Evolutionary conservation across 129 eudicot species (phyloP).

Genomic region (Scalesia atractyloides): DNA sequence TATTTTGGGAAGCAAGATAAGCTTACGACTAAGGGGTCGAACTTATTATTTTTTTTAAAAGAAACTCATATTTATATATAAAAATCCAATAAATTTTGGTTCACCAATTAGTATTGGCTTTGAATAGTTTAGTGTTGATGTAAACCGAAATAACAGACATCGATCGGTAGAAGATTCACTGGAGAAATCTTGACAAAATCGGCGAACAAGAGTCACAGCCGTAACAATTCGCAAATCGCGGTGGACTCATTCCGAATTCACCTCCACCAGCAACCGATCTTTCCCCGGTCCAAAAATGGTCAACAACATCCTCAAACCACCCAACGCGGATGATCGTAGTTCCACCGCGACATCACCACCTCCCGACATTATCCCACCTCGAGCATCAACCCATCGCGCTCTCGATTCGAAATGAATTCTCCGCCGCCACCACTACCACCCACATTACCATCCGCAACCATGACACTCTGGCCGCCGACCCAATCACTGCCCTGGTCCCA

Average conservation of each 20-base stretch:
- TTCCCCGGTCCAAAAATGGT: slow-evolving; percentile 71
- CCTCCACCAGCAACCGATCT: slow-evolving; percentile 27
- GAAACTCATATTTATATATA: too few species aligned
- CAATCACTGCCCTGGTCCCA: slow-evolving; percentile 40
- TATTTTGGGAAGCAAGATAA: too few species aligned
- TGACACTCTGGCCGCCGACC: slow-evolving; percentile 27
- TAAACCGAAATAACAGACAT: slow-evolving; percentile 44
- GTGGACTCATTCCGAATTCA: slow-evolving; percentile 20
- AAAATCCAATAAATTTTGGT: too few species aligned
- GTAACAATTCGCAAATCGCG: slow-evolving; percentile 42
- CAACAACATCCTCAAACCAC: slow-evolving; percentile 56
- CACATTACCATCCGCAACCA: slow-evolving; percentile 38
- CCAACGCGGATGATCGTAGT: slow-evolving; percentile 26
- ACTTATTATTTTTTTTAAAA: too few species aligned
- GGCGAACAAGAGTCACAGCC: slow-evolving; percentile 48
- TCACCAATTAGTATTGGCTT: too few species aligned
- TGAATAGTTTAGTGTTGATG: background rate
- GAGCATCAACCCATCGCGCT: slow-evolving; percentile 52
- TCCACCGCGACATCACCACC: slow-evolving; percentile 26
- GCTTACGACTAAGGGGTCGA: too few species aligned
- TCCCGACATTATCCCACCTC: slow-evolving; percentile 45
- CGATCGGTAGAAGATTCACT: slow-evolving; percentile 59
- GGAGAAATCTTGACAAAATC: slow-evolving; percentile 72
- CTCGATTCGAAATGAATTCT: slow-evolving; percentile 49
- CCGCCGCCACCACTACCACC: slow-evolving; percentile 41